phyloP scores from a whole-genome alignment of 352 stramenopile genomes.

The Phytophthora idaei region DNA sequence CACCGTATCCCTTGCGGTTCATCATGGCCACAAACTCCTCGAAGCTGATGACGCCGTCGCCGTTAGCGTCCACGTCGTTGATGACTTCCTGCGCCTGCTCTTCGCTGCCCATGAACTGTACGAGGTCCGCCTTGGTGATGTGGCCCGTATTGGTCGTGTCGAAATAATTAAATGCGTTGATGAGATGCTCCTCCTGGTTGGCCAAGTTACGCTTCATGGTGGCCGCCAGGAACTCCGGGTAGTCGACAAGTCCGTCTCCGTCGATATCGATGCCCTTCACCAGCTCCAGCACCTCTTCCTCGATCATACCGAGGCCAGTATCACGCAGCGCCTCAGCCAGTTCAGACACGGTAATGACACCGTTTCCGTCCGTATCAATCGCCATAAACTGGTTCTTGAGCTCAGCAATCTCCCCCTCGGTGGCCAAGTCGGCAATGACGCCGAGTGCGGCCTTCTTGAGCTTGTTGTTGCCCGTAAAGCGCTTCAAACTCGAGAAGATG shows the following conservation, averaged over 20 bases:
- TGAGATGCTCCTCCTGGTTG: conserved; percentile 88
- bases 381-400: conserved; percentile 90
- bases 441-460: conserved; percentile 88
- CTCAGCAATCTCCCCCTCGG: conserved; percentile 82
- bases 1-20: conserved; percentile 83
- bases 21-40: conserved; percentile 94
- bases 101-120: conserved; percentile 92
- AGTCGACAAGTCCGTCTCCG: conserved; percentile 87
- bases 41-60: conserved; percentile 93
- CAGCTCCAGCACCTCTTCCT: conserved; percentile 88
- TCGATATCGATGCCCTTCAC: conserved; percentile 92
- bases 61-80: conserved; percentile 89
- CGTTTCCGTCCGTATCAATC: conserved; percentile 86
- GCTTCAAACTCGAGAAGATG: conserved; percentile 87
- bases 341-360: conserved; percentile 91
- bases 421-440: conserved; percentile 89
- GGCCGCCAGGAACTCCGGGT: conserved; percentile 90
- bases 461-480: conserved; percentile 90
- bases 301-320: conserved; percentile 89
- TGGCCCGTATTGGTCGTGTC: conserved; percentile 86
- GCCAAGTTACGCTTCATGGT: conserved; percentile 91
- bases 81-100: conserved; percentile 93
- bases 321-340: conserved; percentile 78
- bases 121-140: conserved; percentile 90
- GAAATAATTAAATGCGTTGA: conserved; percentile 93